Base-by-base conservation (phyloP, 768 basidiomycete species). In the Russula compacta region DNA sequence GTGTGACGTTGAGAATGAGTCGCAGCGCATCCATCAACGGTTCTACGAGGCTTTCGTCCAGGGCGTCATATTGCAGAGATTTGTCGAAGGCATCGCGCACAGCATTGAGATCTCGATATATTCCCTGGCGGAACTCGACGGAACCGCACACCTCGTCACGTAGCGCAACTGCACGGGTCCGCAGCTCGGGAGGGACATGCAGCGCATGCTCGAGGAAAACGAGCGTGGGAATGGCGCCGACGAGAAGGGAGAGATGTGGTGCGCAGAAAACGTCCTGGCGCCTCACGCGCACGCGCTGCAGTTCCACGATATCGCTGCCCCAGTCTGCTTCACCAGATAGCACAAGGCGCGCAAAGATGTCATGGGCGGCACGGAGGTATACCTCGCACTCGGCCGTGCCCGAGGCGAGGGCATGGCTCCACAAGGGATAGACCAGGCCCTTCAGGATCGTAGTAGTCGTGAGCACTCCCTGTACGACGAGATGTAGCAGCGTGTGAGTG, bases 371-470 rank as follows among this genome's bases (percentile, higher is more conserved):
- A 40, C 74, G 75, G 33, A 92, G 73, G 57, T 84, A 83, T 4
- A 77, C 75, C 47, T 79, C 73, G 57, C 79, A 76, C 42, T 75
- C 73, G 24, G 67, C 68, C 0, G 70, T 66, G 1, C 73, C 67
- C 46, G 75, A 69, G 10, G 72, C 71, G 12, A 83, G 81, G n/a
- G 77, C 80, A 21, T 80, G 73, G 53, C 78, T 75, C 90, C 89
- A 93, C 5, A 84, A 82, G 19, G 87, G 88, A 69, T 89, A 91
- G n/a, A 90, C 79, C 17, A 93, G 71, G 14, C 89, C 88, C 57
- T 78, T 75, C 42, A 93, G 73, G 48, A 92, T 78, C 0, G 87
- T 89, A 1, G 87, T 87, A 7, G 85, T 83, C 58, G 81, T 81
- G 42, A 92, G 73, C 4, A 87, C 85, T 19, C 86, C 87, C 56